Base-by-base conservation (phyloP, 257 asterid genomes). In the Plantago ovata region DNA sequence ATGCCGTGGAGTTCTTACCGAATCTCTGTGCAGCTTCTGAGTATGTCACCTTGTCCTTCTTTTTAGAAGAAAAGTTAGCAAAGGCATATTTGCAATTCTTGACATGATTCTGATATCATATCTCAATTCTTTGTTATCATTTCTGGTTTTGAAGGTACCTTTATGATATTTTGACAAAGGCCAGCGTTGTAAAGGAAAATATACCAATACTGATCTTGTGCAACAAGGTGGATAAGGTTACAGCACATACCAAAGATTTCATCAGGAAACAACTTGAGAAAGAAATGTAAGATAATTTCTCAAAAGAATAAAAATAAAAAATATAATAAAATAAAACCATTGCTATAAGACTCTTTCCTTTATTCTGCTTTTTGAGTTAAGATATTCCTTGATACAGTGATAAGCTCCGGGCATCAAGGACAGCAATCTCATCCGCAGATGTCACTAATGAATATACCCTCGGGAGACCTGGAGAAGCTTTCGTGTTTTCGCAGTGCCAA, bases 181-280 rank as follows among this genome's bases (percentile, higher is more conserved):
- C 80, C 36, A 63, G 66, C 53, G 84, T 85, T 16, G 90, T 87
- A 64, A 83, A 92, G 86, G 78, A 64, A 56, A 92, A 79, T 66
- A 71, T 73, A 50, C 94, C 95, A 19, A 39, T 85, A 46, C 73
- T 85, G 13, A 69, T 92, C 32, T 76, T 88, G 68, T 88, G 98
- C 83, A 88, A 85, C 86, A 92, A 92, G 79, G 93, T 88, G 69
- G 98, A 86, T 69, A 86, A 82, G 69, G 80, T 84, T 64, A 81
- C 94, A 32, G 98, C 98, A 55, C 96, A 87, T 62, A 75, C 94
- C 19, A 73, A 81, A 75, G 94, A 82, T 45, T 89, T 86, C 64
- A 88, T 92, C 75, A 71, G 86, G 46, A 85, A 81, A 68, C 95
- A 88, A 81, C 90, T 85, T 67, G 85, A 79, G 79, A 79, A 79